These are phyloP conservation scores for Vigna nakashimae DNA, from an alignment of 306 rosid species.

Conservation along the genomic window DNA sequence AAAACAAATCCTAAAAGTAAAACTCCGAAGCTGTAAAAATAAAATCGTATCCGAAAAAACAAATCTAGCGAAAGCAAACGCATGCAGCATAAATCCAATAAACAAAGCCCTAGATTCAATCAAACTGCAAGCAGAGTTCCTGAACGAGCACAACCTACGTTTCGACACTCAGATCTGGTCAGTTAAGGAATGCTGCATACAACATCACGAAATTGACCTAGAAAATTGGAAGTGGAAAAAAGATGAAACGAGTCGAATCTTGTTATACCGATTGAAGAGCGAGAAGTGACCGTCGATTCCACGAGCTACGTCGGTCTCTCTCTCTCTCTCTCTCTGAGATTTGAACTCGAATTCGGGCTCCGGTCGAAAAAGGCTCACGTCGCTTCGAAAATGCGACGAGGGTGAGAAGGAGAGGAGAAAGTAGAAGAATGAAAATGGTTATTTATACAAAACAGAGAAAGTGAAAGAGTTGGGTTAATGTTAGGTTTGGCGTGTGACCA, in stretches of 20 bases:
- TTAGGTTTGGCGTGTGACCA: conserved; percentile 34
- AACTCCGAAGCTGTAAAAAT: neutral
- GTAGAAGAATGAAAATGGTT: neutral
- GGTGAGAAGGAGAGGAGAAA: neutral
- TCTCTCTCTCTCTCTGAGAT: conserved; percentile 1
- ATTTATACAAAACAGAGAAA: conserved; percentile 26
- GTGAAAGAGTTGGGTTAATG: neutral
- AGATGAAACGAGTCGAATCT: conserved; percentile 11
- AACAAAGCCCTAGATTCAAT: conserved; percentile 42
- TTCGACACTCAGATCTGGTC: conserved; percentile 49
- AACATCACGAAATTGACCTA: conserved; percentile 11
- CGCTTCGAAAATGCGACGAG: neutral
- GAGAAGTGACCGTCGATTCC: conserved; percentile 28
- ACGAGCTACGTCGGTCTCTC: neutral
- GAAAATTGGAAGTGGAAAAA: neutral
- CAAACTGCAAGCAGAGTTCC: neutral
- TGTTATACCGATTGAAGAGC: conserved; percentile 12
- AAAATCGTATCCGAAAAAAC: neutral
- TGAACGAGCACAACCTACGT: neutral
- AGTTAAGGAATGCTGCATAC: neutral
- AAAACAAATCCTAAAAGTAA: neutral
- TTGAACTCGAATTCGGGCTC: neutral
- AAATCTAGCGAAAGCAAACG: conserved; percentile 6
- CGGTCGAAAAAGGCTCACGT: neutral
- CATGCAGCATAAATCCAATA: conserved; percentile 43